These are phyloP conservation scores for Pseudopediastrum boryanum DNA, from an alignment of 139 green algal species.

Conservation along the genomic window DNA sequence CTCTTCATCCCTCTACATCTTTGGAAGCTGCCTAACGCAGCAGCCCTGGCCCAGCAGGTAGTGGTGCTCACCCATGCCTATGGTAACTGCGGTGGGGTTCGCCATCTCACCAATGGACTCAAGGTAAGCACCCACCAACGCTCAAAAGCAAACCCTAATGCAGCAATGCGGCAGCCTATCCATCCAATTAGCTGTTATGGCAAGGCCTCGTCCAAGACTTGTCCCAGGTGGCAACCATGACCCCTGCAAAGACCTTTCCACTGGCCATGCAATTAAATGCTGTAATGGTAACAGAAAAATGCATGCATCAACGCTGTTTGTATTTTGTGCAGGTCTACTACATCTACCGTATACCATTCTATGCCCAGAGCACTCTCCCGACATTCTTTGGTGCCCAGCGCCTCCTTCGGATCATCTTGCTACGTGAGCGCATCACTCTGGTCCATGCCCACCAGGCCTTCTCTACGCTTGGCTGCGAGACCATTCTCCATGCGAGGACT, in stretches of 20 bases:
- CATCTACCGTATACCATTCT: slow-evolving; percentile 75
- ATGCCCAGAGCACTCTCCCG: slow-evolving; percentile 71
- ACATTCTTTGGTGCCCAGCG: slow-evolving; percentile 69
- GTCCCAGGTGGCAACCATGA: too few relatives aligned
- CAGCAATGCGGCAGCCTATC: not conserved
- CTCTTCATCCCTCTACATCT: too few relatives aligned
- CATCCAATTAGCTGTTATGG: not conserved
- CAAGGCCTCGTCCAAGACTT: too few relatives aligned
- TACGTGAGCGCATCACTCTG: slow-evolving; percentile 83
- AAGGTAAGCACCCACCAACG: slow-evolving; percentile 67
- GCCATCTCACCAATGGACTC: slow-evolving; percentile 90
- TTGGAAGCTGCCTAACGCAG: too few relatives aligned
- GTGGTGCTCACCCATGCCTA: slow-evolving; percentile 58
- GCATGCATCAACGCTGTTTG: too few relatives aligned
- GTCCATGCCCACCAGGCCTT: slow-evolving; percentile 93
- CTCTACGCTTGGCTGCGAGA: slow-evolving; percentile 84
- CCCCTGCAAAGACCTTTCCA: too few relatives aligned
- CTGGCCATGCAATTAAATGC: too few relatives aligned
- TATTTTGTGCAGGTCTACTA: slow-evolving; percentile 91
- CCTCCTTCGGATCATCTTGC: slow-evolving; percentile 72
- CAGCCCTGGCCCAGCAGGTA: slow-evolving; percentile 47
- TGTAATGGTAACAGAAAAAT: too few relatives aligned
- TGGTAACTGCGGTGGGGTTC: slow-evolving; percentile 71
- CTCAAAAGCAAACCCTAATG: not conserved
- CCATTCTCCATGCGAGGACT: slow-evolving; percentile 79